Conservation (phyloP, 2,329 filamentous ascomycete genomes). For the Dactylellina cionopaga region DNA sequence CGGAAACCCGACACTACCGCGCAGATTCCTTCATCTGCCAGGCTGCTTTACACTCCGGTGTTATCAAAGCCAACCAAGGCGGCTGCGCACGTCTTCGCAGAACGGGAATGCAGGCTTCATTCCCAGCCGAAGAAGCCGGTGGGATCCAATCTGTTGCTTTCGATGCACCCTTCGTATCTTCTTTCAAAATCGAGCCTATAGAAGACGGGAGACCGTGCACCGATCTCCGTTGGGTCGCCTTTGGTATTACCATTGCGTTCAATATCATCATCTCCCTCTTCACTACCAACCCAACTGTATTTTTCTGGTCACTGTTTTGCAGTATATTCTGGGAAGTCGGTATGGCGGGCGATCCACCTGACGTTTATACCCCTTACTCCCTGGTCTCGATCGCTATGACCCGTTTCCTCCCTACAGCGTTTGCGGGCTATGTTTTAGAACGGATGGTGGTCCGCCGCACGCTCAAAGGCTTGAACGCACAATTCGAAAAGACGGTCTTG, state of each 20-base stretch:
- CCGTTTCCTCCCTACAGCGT: conserved; percentile 85
- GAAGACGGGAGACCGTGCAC: conserved; percentile 69
- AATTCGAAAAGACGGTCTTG: conserved; percentile 87
- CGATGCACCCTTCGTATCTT: conserved; percentile 86
- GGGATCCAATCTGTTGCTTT: conserved; percentile 82
- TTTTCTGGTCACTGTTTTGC: conserved; percentile 85
- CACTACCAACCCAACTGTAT: conserved; percentile 78
- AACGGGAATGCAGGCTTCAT: conserved; percentile 74
- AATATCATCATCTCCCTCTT: conserved; percentile 82
- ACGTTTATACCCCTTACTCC: conserved; percentile 72
- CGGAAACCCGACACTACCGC: conserved; percentile 74
- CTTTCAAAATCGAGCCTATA: conserved; percentile 79
- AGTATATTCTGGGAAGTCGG: conserved; percentile 90
- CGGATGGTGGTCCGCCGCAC: conserved; percentile 80
- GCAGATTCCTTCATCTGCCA: conserved; percentile 90
- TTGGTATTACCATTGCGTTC: conserved; percentile 83
- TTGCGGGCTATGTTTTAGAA: conserved; percentile 88
- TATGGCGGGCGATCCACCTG: conserved; percentile 86
- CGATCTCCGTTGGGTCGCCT: conserved; percentile 84
- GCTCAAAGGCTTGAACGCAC: conserved; percentile 77
- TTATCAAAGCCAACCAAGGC: conserved; percentile 75
- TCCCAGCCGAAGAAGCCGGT: conserved; percentile 72
- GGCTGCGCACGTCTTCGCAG: conserved; percentile 84
- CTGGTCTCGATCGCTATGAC: conserved; percentile 82
- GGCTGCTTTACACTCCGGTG: conserved; percentile 83